Conservation (phyloP, 768 basidiomycete species). For the Amanita pseudoporphyria region DNA sequence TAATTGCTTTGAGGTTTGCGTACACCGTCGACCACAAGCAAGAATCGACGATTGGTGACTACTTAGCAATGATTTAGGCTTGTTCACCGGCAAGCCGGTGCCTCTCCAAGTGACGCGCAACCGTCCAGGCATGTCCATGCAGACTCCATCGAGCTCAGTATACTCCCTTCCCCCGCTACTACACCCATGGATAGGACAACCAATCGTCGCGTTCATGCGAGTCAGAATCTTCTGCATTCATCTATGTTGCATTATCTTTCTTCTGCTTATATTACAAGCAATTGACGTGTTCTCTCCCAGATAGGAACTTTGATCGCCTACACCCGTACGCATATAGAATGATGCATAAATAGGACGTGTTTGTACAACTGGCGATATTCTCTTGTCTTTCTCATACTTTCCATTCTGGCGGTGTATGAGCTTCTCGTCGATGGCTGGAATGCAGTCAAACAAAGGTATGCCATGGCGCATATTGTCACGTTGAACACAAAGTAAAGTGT, state of each 20-base stretch:
- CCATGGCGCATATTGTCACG: neutral
- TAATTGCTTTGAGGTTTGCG: neutral
- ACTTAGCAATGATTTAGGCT: slow-evolving; percentile 24
- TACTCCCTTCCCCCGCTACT: slow-evolving; percentile 29
- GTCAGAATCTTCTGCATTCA: slow-evolving; percentile 41
- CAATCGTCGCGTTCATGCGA: no score
- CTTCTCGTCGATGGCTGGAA: slow-evolving; percentile 42
- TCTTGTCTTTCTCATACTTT: slow-evolving; percentile 47
- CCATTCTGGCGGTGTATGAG: slow-evolving; percentile 58
- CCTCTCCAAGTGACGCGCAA: slow-evolving; percentile 8
- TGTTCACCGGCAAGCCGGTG: slow-evolving; percentile 31
- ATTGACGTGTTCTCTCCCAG: slow-evolving; percentile 39
- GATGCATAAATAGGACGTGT: no score
- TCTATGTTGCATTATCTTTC: slow-evolving; percentile 53
- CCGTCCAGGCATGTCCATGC: slow-evolving; percentile 12
- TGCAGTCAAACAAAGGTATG: slow-evolving; percentile 5
- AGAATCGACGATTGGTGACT: neutral
- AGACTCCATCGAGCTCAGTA: slow-evolving; percentile 9
- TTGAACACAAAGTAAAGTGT: neutral
- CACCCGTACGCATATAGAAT: no score
- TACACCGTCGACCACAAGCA: no score
- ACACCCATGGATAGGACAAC: slow-evolving; percentile 19
- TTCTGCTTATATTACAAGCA: slow-evolving; percentile 64
- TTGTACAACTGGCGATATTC: no score
- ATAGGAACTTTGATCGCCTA: slow-evolving; percentile 31